Evolutionary conservation across 2,329 filamentous ascomycete species (phyloP).

Genomic region (Magnaporthiopsis rhizophila): DNA sequence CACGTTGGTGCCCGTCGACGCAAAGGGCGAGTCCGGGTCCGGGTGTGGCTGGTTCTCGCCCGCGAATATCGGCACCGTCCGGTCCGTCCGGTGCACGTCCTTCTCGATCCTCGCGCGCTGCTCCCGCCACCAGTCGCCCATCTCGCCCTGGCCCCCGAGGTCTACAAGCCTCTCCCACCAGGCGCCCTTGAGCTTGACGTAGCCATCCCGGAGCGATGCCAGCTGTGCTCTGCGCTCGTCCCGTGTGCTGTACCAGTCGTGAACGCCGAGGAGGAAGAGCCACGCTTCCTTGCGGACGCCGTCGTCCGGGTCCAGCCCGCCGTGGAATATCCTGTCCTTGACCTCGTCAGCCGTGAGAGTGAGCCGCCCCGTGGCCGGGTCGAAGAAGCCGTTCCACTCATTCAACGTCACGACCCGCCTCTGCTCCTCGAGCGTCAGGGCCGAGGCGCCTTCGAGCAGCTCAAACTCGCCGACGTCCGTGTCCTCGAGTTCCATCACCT

Average conservation of each 20-base stretch:
- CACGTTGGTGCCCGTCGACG: constrained; percentile 87
- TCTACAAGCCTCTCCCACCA: constrained; percentile 97
- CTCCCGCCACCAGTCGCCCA: constrained; percentile 94
- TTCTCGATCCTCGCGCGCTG: constrained; percentile 94
- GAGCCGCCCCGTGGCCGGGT: constrained; percentile 63
- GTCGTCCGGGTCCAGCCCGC: constrained; percentile 79
- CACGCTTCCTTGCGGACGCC: constrained; percentile 94
- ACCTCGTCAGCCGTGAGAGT: constrained; percentile 82
- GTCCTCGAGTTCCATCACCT: constrained; percentile 89
- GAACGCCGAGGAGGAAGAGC: constrained; percentile 86
- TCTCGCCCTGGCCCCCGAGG: constrained; percentile 67
- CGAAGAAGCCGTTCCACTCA: constrained; percentile 92
- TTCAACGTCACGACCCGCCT: constrained; percentile 69
- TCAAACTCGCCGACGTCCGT: constrained; percentile 96
- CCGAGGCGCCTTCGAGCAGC: constrained; percentile 67
- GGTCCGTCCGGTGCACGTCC: constrained; percentile 94
- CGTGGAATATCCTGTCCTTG: constrained; percentile 96
- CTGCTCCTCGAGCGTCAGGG: constrained; percentile 66
- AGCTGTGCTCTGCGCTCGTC: constrained; percentile 79
- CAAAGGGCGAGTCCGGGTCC: constrained; percentile 91
- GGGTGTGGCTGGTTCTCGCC: constrained; percentile 96
- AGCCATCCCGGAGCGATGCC: constrained; percentile 84
- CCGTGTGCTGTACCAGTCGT: constrained; percentile 83
- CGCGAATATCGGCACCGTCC: constrained; percentile 87
- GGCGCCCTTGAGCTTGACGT: constrained; percentile 82